These are phyloP conservation scores for Termitomyces sp. DNA, from an alignment of 768 basidiomycete species.

Conservation along the genomic window DNA sequence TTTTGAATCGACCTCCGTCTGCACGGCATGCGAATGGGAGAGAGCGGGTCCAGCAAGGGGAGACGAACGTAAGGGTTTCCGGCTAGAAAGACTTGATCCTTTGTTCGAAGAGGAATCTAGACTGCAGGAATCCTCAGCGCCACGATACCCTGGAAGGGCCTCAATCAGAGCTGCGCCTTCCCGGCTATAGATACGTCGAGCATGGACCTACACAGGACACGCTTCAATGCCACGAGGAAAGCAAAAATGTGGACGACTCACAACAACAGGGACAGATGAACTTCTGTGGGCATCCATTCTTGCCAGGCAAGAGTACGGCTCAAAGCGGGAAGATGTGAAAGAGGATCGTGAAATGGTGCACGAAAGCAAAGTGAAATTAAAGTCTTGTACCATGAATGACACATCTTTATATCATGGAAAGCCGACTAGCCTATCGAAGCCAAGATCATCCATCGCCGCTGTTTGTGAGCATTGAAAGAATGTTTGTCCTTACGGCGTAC, in stretches of 20 bases:
- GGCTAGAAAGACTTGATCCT: constrained; percentile 4
- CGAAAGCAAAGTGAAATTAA: not conserved
- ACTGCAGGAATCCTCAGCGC: not conserved
- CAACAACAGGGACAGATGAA: not conserved
- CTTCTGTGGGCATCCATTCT: not conserved
- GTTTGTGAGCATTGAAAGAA: not conserved
- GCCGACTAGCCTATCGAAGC: not conserved
- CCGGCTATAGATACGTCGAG: not conserved
- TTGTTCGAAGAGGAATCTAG: constrained; percentile 5
- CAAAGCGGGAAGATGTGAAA: not conserved
- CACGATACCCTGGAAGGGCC: not conserved
- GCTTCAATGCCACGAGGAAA: not conserved
- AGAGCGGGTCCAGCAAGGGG: constrained; percentile 35
- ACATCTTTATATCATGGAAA: constrained; percentile 8
- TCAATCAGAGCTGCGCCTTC: not conserved
- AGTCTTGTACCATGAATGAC: not conserved
- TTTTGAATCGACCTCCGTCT: not conserved
- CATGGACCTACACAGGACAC: not conserved
- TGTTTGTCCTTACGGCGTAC: not conserved
- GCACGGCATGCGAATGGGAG: constrained; percentile 11
- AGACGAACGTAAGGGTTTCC: constrained; percentile 34
- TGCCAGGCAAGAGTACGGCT: not conserved
- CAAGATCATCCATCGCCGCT: constrained; percentile 1
- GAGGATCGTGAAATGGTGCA: not conserved
- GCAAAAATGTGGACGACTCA: not conserved